phyloP scores from a whole-genome alignment of 2,329 filamentous ascomycete genomes.

The Talaromyces sp. region DNA sequence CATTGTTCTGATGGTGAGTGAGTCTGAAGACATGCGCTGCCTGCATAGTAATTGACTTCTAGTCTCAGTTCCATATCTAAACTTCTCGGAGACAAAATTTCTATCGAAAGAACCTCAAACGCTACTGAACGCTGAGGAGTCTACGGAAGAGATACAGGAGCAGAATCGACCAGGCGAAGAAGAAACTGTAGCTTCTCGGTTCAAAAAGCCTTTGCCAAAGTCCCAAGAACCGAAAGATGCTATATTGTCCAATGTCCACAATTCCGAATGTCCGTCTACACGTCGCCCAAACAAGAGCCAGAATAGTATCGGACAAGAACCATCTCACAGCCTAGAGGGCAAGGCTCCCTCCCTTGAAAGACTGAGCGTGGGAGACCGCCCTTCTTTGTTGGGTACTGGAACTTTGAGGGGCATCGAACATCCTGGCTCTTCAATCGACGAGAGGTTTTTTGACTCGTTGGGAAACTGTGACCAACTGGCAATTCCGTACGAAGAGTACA shows the following conservation, averaged over 20 bases:
- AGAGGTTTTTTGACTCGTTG: not conserved
- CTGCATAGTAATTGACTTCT: not conserved
- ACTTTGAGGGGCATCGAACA: not conserved
- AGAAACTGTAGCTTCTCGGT: not conserved
- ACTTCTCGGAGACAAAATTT: conserved; percentile 13
- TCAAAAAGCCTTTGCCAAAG: not conserved
- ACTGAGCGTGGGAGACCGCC: not conserved
- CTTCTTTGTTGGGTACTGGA: not conserved
- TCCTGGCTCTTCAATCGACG: not conserved
- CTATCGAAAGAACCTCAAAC: conserved; percentile 4
- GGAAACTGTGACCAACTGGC: conserved; percentile 1
- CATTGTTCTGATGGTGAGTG: conserved; percentile 19
- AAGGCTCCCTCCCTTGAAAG: not conserved
- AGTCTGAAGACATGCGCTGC: not conserved
- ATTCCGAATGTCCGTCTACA: not conserved
- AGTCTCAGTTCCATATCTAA: conserved; percentile 3
- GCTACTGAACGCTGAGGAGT: not conserved
- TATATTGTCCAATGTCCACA: not conserved
- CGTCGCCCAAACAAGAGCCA: not conserved
- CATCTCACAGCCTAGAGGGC: not conserved
- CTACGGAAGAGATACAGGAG: not conserved
- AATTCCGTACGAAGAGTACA: conserved; percentile 7
- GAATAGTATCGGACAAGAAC: not conserved
- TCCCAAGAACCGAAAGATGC: not conserved
- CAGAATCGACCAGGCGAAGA: not conserved